These are phyloP conservation scores for Cardiospermum halicacabum DNA, from an alignment of 345 rosid species.

Conservation along the genomic window DNA sequence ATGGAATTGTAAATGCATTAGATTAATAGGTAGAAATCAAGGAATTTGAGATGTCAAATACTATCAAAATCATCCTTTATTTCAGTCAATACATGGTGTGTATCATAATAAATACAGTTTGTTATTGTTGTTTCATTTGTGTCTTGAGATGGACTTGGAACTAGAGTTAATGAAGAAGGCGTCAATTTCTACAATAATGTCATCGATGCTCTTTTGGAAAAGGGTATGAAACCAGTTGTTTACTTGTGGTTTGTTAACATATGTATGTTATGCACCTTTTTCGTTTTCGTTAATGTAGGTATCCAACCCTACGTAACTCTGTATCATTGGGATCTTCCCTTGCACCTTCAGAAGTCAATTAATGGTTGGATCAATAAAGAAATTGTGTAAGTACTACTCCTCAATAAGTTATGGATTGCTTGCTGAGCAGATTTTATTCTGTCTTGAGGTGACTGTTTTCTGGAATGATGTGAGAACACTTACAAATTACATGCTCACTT, in stretches of 20 bases:
- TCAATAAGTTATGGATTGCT: not conserved
- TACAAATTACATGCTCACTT: not conserved
- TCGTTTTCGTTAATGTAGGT: constrained; percentile 39
- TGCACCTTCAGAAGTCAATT: constrained; percentile 68
- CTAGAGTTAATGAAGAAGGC: constrained; percentile 58
- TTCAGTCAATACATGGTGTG: not conserved
- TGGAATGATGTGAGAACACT: not conserved
- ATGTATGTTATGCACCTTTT: constrained; percentile 11
- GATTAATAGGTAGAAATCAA: not conserved
- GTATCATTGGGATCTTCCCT: constrained; percentile 93
- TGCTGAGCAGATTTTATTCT: not conserved
- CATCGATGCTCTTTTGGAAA: constrained; percentile 58
- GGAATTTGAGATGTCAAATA: not conserved
- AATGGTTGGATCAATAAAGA: constrained; percentile 74
- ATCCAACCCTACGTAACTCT: constrained; percentile 66
- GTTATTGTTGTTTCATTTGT: not conserved
- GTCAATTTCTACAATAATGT: constrained; percentile 57
- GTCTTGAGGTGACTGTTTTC: not conserved
- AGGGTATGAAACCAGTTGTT: constrained; percentile 39
- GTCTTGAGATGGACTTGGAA: constrained; percentile 62
- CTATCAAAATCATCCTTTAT: not conserved
- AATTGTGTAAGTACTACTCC: constrained; percentile 59
- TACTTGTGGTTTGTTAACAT: constrained; percentile 17
- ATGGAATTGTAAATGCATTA: not conserved
- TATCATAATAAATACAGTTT: not conserved